phyloP scores from a whole-genome alignment of 306 rosid genomes.

The Dicorynia guianensis region DNA sequence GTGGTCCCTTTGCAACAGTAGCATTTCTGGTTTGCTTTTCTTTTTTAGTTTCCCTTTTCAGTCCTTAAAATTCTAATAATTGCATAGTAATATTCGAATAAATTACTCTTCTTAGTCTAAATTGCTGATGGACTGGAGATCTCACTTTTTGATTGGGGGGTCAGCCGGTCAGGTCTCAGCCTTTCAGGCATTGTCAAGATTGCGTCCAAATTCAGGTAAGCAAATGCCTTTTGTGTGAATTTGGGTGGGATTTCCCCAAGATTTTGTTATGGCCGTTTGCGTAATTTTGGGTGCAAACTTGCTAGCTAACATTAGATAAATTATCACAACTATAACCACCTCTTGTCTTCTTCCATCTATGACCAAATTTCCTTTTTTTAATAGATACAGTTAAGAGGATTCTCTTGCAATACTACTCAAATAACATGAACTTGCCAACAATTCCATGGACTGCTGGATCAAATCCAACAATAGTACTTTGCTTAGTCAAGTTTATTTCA shows the following conservation, averaged over 20 bases:
- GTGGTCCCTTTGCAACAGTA: conserved; percentile 24
- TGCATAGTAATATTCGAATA: no score
- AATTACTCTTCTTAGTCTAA: no score
- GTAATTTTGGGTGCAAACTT: not conserved
- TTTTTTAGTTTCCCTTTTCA: no score
- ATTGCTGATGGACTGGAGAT: not conserved
- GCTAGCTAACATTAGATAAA: not conserved
- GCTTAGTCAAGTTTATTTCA: no score
- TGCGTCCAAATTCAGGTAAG: conserved; percentile 38
- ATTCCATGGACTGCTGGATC: not conserved
- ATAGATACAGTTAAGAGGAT: no score
- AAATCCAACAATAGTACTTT: not conserved
- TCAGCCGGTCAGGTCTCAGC: not conserved
- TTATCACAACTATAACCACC: not conserved
- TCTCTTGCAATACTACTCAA: no score
- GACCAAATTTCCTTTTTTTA: no score
- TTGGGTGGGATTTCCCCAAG: not conserved
- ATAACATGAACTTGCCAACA: no score
- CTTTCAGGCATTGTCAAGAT: conserved; percentile 10
- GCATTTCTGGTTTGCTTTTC: not conserved
- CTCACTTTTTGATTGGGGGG: not conserved
- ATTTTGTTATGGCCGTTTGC: not conserved
- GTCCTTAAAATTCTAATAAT: conserved; percentile 33
- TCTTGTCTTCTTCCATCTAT: no score
- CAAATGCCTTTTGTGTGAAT: not conserved